These are phyloP conservation scores for Hypoxylon sp. DNA, from an alignment of 2,329 filamentous ascomycete species.

Conservation along the genomic window DNA sequence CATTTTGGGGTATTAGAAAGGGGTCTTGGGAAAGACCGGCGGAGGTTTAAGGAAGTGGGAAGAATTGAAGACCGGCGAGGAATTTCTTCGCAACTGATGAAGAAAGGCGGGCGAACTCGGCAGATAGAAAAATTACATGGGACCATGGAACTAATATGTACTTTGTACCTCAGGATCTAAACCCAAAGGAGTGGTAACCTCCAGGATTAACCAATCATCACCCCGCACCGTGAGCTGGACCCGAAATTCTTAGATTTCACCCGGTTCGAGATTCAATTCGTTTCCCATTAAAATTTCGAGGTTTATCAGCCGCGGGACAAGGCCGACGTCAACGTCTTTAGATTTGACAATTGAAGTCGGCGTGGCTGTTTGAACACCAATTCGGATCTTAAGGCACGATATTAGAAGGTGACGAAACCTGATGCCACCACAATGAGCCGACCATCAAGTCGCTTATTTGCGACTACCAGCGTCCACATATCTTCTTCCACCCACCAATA, in stretches of 20 bases:
- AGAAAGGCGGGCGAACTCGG: conserved; percentile 48
- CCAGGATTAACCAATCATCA: conserved; percentile 16
- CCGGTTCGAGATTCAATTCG: conserved; percentile 33
- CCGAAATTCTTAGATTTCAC: conserved; percentile 34
- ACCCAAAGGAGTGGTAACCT: conserved; percentile 15
- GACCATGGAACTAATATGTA: conserved; percentile 29
- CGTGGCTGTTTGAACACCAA: neutral
- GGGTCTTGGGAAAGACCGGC: conserved; percentile 50
- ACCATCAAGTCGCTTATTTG: conserved; percentile 61
- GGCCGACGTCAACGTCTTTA: conserved; percentile 6
- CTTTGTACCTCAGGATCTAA: conserved; percentile 8
- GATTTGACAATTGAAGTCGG: conserved; percentile 22
- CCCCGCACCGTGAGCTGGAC: neutral
- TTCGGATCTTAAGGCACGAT: neutral
- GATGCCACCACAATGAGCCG: conserved; percentile 62
- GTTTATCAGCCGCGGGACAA: conserved; percentile 21
- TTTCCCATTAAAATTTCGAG: conserved; percentile 35
- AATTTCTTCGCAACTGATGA: conserved; percentile 40
- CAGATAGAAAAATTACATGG: conserved; percentile 50
- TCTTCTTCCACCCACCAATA: conserved; percentile 43
- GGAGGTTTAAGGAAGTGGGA: conserved; percentile 50
- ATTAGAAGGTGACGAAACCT: neutral
- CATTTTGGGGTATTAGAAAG: conserved; percentile 56
- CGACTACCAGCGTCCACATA: conserved; percentile 58
- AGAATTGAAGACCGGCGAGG: conserved; percentile 47